These are phyloP conservation scores for Beauveria medogensis DNA, from an alignment of 2,329 filamentous ascomycete species.

Conservation along the genomic window DNA sequence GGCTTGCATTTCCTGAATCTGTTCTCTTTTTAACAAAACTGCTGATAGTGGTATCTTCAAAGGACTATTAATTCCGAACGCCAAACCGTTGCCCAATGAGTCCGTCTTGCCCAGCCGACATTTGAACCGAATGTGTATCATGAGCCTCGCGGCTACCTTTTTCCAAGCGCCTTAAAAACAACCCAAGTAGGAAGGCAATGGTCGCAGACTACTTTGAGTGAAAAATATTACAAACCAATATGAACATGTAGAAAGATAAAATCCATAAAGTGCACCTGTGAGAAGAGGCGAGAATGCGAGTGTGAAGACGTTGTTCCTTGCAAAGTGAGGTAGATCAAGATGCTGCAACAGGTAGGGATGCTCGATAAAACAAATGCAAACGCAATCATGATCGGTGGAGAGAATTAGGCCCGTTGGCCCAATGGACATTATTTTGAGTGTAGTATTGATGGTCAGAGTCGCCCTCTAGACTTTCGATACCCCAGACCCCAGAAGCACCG, in stretches of 20 bases:
- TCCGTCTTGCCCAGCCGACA: neutral
- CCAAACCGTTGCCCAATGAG: neutral
- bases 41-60: constrained; percentile 5
- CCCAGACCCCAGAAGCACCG: neutral
- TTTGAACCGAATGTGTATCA: neutral
- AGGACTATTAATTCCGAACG: neutral
- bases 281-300: neutral
- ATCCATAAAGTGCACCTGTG: neutral
- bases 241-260: neutral
- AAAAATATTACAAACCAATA: neutral
- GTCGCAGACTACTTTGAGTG: neutral
- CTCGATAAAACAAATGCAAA: neutral
- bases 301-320: too few species aligned
- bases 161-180: neutral
- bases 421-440: neutral
- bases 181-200: neutral
- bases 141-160: constrained; percentile 6
- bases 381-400: neutral
- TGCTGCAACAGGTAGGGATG: neutral
- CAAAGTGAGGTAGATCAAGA: too few species aligned
- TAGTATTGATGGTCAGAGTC: constrained; percentile 6
- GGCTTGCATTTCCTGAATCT: neutral
- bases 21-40: neutral
- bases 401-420: neutral
- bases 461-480: neutral